Percentiles rank a stretch among this genome's conserved stretches.
phyloP scores from a whole-genome alignment of 495 filamentous ascomycete species.

The Annulohypoxylon bovei region DNA sequence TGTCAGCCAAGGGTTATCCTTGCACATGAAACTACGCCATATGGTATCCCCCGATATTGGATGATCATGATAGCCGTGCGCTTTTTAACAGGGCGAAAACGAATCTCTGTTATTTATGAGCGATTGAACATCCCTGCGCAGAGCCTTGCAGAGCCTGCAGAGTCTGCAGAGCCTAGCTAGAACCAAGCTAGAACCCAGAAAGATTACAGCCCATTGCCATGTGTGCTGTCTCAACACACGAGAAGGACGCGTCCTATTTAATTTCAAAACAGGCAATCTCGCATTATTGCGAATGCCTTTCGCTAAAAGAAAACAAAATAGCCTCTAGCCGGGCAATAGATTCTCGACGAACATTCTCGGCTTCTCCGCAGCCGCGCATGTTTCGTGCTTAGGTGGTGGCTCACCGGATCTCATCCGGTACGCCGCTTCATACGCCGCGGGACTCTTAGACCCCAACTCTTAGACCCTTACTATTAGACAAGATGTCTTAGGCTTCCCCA shows the following conservation, averaged over 20 bases:
- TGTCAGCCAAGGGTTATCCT: constrained; percentile 32
- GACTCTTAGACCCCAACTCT: not conserved
- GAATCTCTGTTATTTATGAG: constrained; percentile 34
- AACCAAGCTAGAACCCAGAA: not conserved
- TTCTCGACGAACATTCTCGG: constrained; percentile 29
- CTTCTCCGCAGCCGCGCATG: constrained; percentile 41
- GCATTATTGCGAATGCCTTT: constrained; percentile 8
- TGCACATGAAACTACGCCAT: constrained; percentile 41
- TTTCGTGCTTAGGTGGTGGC: constrained; percentile 27
- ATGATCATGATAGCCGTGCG: constrained; percentile 34
- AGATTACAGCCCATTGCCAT: not conserved
- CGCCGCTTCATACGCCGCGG: constrained; percentile 26
- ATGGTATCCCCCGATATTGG: constrained; percentile 33
- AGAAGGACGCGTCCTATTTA: constrained; percentile 1
- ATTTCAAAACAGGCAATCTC: constrained; percentile 7
- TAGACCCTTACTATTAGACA: constrained; percentile 17
- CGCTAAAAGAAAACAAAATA: constrained; percentile 11
- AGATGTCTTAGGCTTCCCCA: constrained; percentile 20
- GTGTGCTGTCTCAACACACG: constrained; percentile 2
- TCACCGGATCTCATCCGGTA: constrained; percentile 42
- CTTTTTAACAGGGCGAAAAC: constrained; percentile 8
- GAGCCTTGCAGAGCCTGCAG: constrained; percentile 7
- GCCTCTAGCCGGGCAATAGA: not conserved
- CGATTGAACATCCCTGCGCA: constrained; percentile 36
- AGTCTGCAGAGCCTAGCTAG: not conserved